phyloP scores from a whole-genome alignment of 192 early-diverging fungal genomes.

The Spinellus fusiger region DNA sequence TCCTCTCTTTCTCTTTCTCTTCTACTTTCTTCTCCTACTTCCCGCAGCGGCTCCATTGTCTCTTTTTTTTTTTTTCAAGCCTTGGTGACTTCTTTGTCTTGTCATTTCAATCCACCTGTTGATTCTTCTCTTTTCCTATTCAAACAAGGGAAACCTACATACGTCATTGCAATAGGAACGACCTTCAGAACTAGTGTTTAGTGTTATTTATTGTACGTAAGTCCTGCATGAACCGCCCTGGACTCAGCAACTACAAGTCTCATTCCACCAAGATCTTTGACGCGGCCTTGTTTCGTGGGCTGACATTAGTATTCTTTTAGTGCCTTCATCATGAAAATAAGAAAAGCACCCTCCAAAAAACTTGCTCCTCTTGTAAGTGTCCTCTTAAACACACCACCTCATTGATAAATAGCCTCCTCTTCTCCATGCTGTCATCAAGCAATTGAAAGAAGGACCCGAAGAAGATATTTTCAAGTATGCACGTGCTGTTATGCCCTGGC shows the following conservation, averaged over 20 bases:
- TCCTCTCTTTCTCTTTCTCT: no score
- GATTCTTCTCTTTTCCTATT: no score
- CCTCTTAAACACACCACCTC: no score
- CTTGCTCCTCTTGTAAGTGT: slow-evolving; percentile 51
- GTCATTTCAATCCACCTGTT: no score
- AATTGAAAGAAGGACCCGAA: slow-evolving; percentile 43
- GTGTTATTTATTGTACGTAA: no score
- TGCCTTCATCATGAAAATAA: slow-evolving; percentile 47
- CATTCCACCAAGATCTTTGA: not conserved
- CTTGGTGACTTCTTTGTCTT: no score
- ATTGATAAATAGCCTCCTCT: slow-evolving; percentile 44
- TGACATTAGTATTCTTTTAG: not conserved
- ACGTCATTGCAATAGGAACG: no score
- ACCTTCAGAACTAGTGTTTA: no score
- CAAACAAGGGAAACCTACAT: no score
- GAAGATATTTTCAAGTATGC: slow-evolving; percentile 51
- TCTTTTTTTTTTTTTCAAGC: no score
- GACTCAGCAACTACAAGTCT: not conserved
- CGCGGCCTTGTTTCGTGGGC: not conserved
- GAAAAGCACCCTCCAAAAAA: slow-evolving; percentile 58
- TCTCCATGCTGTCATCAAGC: slow-evolving; percentile 46
- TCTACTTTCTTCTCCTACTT: not conserved
- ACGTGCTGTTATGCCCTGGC: slow-evolving; percentile 56
- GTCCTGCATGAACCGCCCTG: not conserved
- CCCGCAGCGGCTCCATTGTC: not conserved